Evolutionary conservation across 2,329 filamentous ascomycete species (phyloP).

Genomic region (Alternaria consortialis): DNA sequence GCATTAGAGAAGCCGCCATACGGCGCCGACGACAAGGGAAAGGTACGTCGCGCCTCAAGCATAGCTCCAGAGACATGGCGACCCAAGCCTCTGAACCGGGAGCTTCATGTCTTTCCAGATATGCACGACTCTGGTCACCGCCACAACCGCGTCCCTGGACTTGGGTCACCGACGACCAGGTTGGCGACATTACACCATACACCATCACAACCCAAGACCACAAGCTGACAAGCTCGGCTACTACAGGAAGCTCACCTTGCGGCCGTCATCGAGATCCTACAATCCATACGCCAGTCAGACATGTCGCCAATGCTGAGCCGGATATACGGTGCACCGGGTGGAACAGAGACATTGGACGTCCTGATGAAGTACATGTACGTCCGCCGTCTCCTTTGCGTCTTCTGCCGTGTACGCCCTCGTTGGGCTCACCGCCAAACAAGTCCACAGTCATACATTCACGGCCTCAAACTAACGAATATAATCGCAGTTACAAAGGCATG

Average conservation of each 20-base stretch:
- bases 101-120: conserved; percentile 35
- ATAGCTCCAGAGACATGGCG: conserved; percentile 13
- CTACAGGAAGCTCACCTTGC: conserved; percentile 82
- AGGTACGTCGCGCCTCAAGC: conserved; percentile 52
- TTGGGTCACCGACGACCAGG: conserved; percentile 37
- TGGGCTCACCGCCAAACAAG: neutral
- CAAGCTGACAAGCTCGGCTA: conserved; percentile 40
- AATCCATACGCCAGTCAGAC: conserved; percentile 94
- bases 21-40: conserved; percentile 63
- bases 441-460: neutral
- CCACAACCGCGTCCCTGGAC: conserved; percentile 32
- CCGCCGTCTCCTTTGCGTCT: neutral
- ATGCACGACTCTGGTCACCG: conserved; percentile 21
- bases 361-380: conserved; percentile 97
- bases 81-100: conserved; percentile 11
- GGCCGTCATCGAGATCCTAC: conserved; percentile 90
- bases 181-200: conserved; percentile 27
- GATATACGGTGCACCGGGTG: conserved; percentile 80
- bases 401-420: neutral
- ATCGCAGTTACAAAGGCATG: conserved; percentile 88
- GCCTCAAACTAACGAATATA: conserved; percentile 26
- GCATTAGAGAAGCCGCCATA: conserved; percentile 87
- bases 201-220: conserved; percentile 4
- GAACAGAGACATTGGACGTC: conserved; percentile 86
- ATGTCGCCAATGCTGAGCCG: conserved; percentile 88